Evolutionary conservation across 2,329 filamentous ascomycete genomes (phyloP).

Genomic region (Fusarium chlamydosporum): DNA sequence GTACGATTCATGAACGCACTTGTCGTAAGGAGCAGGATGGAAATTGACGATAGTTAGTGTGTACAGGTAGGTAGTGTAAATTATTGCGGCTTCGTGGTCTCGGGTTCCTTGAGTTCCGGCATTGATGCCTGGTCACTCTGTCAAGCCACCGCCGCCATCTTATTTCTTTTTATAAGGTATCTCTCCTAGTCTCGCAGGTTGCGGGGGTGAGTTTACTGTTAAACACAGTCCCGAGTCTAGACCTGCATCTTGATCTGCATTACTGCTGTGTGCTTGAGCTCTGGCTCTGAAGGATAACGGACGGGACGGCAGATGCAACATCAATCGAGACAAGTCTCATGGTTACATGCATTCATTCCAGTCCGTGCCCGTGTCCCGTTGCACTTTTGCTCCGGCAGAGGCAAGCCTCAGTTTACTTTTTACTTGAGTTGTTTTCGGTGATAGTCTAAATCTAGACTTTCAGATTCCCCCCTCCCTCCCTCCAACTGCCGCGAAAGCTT

Average conservation of each 20-base stretch:
- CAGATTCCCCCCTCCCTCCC: background rate
- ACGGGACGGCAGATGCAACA: slow-evolving; percentile 31
- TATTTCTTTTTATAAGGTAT: slow-evolving; percentile 4
- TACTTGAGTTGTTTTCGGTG: background rate
- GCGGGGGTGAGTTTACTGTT: slow-evolving; percentile 1
- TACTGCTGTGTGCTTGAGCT: background rate
- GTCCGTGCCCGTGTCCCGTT: background rate
- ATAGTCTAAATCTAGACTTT: background rate
- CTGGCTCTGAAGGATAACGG: slow-evolving; percentile 36
- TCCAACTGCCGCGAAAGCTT: slow-evolving; percentile 24
- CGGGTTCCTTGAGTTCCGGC: slow-evolving; percentile 25
- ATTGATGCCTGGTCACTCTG: background rate
- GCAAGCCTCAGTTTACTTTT: background rate
- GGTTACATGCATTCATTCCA: slow-evolving; percentile 19
- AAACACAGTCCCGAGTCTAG: slow-evolving; percentile 27
- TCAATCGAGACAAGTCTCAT: slow-evolving; percentile 1
- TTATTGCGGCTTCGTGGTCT: background rate
- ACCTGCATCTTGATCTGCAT: slow-evolving; percentile 5
- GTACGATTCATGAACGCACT: background rate
- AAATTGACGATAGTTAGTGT: background rate
- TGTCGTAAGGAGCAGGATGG: background rate
- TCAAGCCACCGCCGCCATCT: slow-evolving; percentile 34
- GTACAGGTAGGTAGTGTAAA: background rate
- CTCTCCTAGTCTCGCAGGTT: background rate
- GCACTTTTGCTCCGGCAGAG: slow-evolving; percentile 29